Evolutionary conservation across 495 filamentous ascomycete genomes (phyloP), one percentile per base, ranked within the genome.

Genomic region (Elaphomyces granulatus): DNA sequence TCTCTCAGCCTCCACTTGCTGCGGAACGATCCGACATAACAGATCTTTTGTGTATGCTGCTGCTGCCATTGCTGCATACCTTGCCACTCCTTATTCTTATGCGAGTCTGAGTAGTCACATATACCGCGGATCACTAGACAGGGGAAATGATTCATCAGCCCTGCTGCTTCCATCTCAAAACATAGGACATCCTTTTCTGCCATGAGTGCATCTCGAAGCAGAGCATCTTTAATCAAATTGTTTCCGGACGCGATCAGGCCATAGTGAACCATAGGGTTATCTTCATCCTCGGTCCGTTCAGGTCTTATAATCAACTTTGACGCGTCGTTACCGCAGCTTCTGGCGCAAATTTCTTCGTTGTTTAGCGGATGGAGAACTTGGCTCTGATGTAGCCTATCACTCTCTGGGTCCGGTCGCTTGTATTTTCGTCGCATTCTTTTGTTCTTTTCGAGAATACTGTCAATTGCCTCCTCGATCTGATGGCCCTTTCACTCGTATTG

Each of bases 31-130:
- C 12, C 7, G 30, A 34, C 16, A 8, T 1, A 58, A 50, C 16
- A 59, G 36, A 8, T 58, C 50, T 42, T 50, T 53, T 10, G 53
- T 45, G 41, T 56, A 60, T 2, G 51, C 56, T 1, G 56, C 56
- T 4, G 56, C 56, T 1, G 41, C 39, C 8, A 41, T 43, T 9
- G 56, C 56, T 31, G 56, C 53, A 34, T 56, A 60, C 20, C 19
- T 34, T 57, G 52, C 53, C 52, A 57, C 10, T 34, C 32, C 18
- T 52, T 45, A 33, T 50, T 55, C 41, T 57, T 57, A 31, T 55
- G 47, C 3, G 42, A 41, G 37, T 57, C 54, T 15, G 48, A 39
- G 42, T 55, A 57, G 38, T 57, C 52, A 43, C 49, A 53, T 18
- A 57, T 47, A 8, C 54, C 54, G 34, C 49, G 34, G 10, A 57